phyloP scores from a whole-genome alignment of 2,329 filamentous ascomycete genomes.

The Geosmithia morbida region DNA sequence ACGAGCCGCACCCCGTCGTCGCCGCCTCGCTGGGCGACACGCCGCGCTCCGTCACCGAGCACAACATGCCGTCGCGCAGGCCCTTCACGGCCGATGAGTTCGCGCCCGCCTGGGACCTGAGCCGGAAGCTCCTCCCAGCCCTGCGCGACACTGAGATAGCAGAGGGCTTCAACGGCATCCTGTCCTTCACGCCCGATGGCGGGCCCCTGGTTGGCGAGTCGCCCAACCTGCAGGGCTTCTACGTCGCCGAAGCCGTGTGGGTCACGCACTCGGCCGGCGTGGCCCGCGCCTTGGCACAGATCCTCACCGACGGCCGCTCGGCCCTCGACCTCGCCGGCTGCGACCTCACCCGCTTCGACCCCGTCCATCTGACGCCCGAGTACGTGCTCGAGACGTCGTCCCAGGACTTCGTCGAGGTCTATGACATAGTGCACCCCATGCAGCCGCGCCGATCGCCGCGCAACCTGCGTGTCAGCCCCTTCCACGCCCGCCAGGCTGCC shows the following conservation, averaged over 20 bases:
- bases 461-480: slow-evolving; percentile 43
- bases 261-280: slow-evolving; percentile 52
- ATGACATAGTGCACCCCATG: slow-evolving; percentile 48
- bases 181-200: slow-evolving; percentile 52
- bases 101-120: slow-evolving; percentile 42
- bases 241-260: slow-evolving; percentile 51
- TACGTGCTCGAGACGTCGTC: slow-evolving; percentile 45
- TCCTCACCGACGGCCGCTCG: slow-evolving; percentile 40
- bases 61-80: slow-evolving; percentile 49
- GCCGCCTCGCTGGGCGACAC: slow-evolving; percentile 39
- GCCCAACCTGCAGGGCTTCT: slow-evolving; percentile 45
- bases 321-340: slow-evolving; percentile 42
- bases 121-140: slow-evolving; percentile 36
- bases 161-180: slow-evolving; percentile 50
- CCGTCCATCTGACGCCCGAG: slow-evolving; percentile 38
- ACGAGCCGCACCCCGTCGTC: slow-evolving; percentile 44
- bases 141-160: slow-evolving; percentile 34
- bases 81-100: slow-evolving; percentile 47
- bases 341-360: slow-evolving; percentile 45
- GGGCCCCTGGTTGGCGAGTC: slow-evolving; percentile 43
- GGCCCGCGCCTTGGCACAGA: slow-evolving; percentile 43
- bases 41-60: slow-evolving; percentile 35
- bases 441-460: slow-evolving; percentile 42
- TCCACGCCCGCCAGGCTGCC: slow-evolving; percentile 36
- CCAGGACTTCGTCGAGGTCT: slow-evolving; percentile 49